Evolutionary conservation across 805 yeast species (phyloP), one percentile per base, ranked within the genome.

Genomic region (Zygosaccharomyces gambellarensis): DNA sequence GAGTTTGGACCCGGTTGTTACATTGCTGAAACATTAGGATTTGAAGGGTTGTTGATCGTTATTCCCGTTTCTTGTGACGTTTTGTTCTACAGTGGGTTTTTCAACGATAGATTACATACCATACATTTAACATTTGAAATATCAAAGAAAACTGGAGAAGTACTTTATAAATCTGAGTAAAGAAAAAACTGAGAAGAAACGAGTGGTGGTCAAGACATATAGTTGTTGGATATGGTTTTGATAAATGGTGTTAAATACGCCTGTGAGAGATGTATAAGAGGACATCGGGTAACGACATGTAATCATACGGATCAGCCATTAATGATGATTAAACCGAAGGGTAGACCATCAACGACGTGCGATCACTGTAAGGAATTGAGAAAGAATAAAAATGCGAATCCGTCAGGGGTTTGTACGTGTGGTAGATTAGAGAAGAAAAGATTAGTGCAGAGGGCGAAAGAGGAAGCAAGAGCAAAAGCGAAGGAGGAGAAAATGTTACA

Each of bases 221-320:
- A 25, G 28, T 8, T 25, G 28, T 34, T 34, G 22, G 38, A 34
- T 8, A 92, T 90, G 97, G 97, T 92, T 49, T 74, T 88, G 46
- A 83, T 92, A 46, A 88, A 90, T 61, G 98, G 97, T 34, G 84
- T 87, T 56, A 92, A 94, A 65, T 92, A 90, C 68, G 98, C 99
- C 51, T 92, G 99, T 67, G 96, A 90, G 56, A 74, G 97, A 52
- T 92, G 99, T 69, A 90, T 94, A 43, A 77, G 99, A 52, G 99
- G 99, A 39, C 99, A 94, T 64, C 75, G 99, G 47, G 99, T 92
- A 41, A 87, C 97, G 1, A 82, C 95, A 2, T 94, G 99, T 69
- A 83, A 85, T 40, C 99, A 94, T 66, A 81, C 90, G 0, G 96
- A 94, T 57, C 88, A 87, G 62, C 95, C 95, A 4, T 72, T 94